phyloP scores from a whole-genome alignment of 768 basidiomycete genomes.

The Xerocomus brunneocitrinus region DNA sequence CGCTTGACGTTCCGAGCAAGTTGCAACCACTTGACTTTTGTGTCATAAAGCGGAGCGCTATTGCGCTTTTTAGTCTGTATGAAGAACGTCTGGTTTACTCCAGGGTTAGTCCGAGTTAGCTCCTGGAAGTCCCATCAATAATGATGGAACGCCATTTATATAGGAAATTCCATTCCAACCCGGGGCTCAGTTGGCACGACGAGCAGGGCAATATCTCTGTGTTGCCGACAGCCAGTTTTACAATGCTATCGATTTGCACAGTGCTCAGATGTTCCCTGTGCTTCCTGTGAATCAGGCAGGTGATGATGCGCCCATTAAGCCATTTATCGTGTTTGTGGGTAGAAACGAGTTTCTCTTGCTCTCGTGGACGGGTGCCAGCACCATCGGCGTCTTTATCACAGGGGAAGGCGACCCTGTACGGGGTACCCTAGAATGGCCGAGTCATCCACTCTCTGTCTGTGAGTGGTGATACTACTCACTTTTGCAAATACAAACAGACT shows the following conservation, averaged over 20 bases:
- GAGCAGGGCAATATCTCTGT: constrained; percentile 61
- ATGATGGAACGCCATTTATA: background rate
- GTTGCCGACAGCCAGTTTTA: constrained; percentile 72
- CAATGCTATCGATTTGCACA: constrained; percentile 75
- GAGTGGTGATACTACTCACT: constrained; percentile 29
- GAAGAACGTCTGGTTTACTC: constrained; percentile 59
- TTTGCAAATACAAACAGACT: background rate
- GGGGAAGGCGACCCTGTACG: constrained; percentile 83
- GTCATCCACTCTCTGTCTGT: constrained; percentile 75
- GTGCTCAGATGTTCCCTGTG: constrained; percentile 62
- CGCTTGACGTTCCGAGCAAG: constrained; percentile 34
- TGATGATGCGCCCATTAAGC: constrained; percentile 46
- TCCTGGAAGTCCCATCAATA: background rate
- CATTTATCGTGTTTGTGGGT: constrained; percentile 69
- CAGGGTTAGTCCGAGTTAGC: constrained; percentile 42
- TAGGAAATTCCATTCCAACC: constrained; percentile 71
- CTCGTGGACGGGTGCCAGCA: constrained; percentile 76
- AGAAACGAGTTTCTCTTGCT: constrained; percentile 81
- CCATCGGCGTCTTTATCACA: constrained; percentile 84
- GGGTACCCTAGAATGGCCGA: constrained; percentile 83
- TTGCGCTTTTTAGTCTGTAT: constrained; percentile 57
- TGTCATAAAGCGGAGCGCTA: constrained; percentile 61
- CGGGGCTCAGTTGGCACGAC: constrained; percentile 55
- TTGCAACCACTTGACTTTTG: constrained; percentile 64
- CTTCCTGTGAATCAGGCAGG: constrained; percentile 74